Evolutionary conservation across 2,329 filamentous ascomycete genomes (phyloP).

Genomic region (Verticillium alfalfae): DNA sequence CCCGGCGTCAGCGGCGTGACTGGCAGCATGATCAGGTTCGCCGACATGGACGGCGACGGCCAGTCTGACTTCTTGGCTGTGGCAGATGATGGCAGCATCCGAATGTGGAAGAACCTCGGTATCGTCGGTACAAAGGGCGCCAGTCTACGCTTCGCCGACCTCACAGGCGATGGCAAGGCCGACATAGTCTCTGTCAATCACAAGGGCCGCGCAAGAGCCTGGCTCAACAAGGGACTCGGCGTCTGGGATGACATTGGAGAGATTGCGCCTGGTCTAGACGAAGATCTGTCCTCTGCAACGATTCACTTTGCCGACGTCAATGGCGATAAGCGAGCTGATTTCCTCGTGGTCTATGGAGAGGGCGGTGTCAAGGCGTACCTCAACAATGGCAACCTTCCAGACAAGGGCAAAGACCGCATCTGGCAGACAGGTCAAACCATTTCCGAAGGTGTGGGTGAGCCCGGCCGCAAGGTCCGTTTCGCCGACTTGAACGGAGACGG

Average conservation of each 20-base stretch:
- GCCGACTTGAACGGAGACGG: conserved; percentile 5
- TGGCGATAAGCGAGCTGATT: conserved; percentile 7
- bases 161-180: conserved; percentile 9
- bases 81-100: conserved; percentile 1
- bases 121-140: conserved; percentile 1
- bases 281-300: conserved; percentile 2
- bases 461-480: conserved; percentile 10
- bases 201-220: conserved; percentile 2
- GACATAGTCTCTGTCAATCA: conserved; percentile 10
- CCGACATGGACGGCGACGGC: conserved; percentile 11
- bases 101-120: conserved; percentile 11
- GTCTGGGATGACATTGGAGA: not conserved
- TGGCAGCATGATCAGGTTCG: conserved; percentile 5
- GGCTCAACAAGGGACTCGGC: conserved; percentile 5
- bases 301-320: conserved; percentile 5
- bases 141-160: conserved; percentile 6
- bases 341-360: conserved; percentile 10
- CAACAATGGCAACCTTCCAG: conserved; percentile 6
- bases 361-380: conserved; percentile 13
- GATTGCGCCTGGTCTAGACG: conserved; percentile 1
- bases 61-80: conserved; percentile 11
- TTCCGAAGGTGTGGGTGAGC: conserved; percentile 7
- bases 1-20: conserved; percentile 2
- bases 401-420: not conserved
- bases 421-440: not conserved